Evolutionary conservation across 169 alveolate species (phyloP).

Genomic region (Miamiensis avidus): DNA sequence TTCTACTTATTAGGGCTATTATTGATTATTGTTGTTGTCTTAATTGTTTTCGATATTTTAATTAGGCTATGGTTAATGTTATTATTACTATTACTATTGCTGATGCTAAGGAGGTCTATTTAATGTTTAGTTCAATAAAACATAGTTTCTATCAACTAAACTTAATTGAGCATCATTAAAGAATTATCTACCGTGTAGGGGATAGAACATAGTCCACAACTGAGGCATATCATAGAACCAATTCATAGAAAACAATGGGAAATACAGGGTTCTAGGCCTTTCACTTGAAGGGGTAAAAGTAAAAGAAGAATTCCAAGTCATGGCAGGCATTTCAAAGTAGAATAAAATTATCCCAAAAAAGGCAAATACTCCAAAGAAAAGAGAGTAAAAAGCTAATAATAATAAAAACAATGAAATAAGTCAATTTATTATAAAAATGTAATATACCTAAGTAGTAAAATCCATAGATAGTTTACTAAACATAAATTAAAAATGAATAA

Average conservation of each 20-base stretch:
- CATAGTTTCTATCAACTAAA: constrained; percentile 35
- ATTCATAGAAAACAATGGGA: constrained; percentile 30
- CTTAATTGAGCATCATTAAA: constrained; percentile 10
- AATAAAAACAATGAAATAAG: neutral
- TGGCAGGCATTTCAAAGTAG: constrained; percentile 38
- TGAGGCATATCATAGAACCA: constrained; percentile 46
- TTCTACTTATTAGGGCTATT: too few relatives aligned
- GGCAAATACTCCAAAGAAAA: neutral
- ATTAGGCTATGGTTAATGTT: too few relatives aligned
- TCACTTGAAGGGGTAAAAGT: constrained; percentile 41
- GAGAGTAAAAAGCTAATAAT: neutral
- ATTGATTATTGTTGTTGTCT: too few relatives aligned
- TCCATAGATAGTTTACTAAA: constrained; percentile 28
- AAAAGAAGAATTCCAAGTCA: constrained; percentile 27
- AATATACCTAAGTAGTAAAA: constrained; percentile 3
- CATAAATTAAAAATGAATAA: constrained; percentile 11
- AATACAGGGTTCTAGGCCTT: constrained; percentile 26
- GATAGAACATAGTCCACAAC: constrained; percentile 51
- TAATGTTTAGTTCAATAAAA: constrained; percentile 19
- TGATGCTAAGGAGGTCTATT: neutral
- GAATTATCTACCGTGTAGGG: constrained; percentile 40
- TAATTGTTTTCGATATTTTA: too few relatives aligned
- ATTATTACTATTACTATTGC: too few relatives aligned
- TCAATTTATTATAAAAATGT: too few relatives aligned
- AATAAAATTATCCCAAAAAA: constrained; percentile 4